Conservation (phyloP, 257 asterid species). For the Penstemon newberryi region DNA sequence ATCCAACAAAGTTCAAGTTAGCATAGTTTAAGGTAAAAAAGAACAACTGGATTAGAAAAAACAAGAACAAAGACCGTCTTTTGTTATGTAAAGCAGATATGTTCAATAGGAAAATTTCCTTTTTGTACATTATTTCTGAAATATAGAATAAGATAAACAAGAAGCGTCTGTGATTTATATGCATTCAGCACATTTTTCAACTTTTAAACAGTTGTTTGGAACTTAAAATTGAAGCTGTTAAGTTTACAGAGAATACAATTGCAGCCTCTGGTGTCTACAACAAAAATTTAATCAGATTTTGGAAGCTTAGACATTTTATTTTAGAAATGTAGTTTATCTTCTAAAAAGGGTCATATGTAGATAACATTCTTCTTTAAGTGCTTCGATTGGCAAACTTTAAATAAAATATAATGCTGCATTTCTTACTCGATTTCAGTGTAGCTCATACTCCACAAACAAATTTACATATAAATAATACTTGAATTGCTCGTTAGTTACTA, state of each 20-base stretch:
- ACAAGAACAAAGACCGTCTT: not conserved
- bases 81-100: constrained; percentile 1
- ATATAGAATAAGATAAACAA: not conserved
- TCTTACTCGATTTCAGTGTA: not conserved
- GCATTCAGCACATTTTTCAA: not conserved
- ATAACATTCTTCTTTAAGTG: not conserved
- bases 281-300: not conserved
- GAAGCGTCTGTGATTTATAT: not conserved
- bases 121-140: not conserved
- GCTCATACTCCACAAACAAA: too few species aligned
- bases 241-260: too few species aligned
- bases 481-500: too few species aligned
- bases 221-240: too few species aligned
- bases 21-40: not conserved
- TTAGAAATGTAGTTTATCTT: not conserved
- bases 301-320: not conserved
- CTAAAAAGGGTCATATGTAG: too few species aligned
- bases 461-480: too few species aligned
- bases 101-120: not conserved
- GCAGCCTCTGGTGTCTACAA: too few species aligned
- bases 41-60: not conserved
- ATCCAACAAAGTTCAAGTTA: not conserved
- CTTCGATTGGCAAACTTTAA: not conserved
- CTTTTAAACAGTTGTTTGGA: not conserved
- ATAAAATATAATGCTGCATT: too few species aligned